Base-by-base conservation (phyloP, 495 filamentous ascomycete genomes). In the Amniculicola lignicola region DNA sequence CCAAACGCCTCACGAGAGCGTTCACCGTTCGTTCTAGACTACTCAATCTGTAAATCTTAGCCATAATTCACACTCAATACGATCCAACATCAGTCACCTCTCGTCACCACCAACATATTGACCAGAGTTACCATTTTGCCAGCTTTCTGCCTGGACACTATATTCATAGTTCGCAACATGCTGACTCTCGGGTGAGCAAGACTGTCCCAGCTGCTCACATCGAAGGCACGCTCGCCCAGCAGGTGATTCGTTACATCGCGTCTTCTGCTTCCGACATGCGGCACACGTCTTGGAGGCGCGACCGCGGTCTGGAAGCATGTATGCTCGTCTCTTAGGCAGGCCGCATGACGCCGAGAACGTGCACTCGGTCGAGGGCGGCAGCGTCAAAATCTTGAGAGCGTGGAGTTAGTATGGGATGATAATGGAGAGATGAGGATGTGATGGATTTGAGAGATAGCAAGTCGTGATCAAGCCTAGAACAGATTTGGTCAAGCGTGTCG, bases 231-330 rank as follows among this genome's bases (percentile, higher is more conserved):
- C 56, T 36, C 54, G 66, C 3, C 66, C 43, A 12, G 24, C 54
- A 4, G 58, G 52, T 2, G 75, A 65, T 39, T 72, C 69, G 51
- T 77, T 75, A 51, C 74, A 76, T 47, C 74, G 56, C 5, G 74
- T 77, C 61, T 77, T 75, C 31, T 71, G 69, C 54, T 72, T 73
- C 21, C 72, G 59, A 61, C 74, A 77, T 24, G 72, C 68, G 24
- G 62, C 55, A 50, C 73, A 76, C 6, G 75, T 74, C 62, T 67
- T 67, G 3, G 75, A 77, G 35, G 75, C 75, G 16, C 74, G 67
- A 37, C 75, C 59, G 9, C 72, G 65, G 59, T 74, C 70, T 37
- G 72, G 69, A 35, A 72, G 73, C 75, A 77, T 75, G n/a, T n/a
- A n/a, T n/a, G n/a, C n/a, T n/a, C n/a, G n/a, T n/a, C n/a, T n/a